Evolutionary conservation across 768 basidiomycete genomes (phyloP).

Genomic region (Termitomyces sp.): DNA sequence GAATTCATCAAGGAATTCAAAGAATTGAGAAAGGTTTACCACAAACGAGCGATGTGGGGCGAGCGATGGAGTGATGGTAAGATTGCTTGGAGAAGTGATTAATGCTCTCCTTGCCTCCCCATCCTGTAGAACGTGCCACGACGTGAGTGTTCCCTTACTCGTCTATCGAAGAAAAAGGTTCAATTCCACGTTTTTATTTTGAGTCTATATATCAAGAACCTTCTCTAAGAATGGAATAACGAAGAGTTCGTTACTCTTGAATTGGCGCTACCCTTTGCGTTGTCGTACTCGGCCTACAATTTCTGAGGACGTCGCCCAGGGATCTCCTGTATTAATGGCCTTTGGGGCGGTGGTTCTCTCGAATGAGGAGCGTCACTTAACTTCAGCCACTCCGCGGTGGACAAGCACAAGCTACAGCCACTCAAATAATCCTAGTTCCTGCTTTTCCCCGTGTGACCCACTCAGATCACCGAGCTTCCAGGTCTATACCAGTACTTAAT

Average conservation of each 20-base stretch:
- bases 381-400: neutral
- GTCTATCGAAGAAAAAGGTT: neutral
- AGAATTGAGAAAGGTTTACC: conserved; percentile 84
- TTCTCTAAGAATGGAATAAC: neutral
- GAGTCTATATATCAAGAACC: neutral
- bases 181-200: neutral
- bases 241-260: neutral
- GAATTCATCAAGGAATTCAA: conserved; percentile 88
- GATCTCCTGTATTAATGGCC: neutral
- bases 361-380: neutral
- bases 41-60: conserved; percentile 89
- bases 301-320: neutral
- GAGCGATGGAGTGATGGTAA: conserved; percentile 84
- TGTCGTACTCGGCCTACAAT: neutral
- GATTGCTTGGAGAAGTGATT: conserved; percentile 81
- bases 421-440: neutral
- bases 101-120: conserved; percentile 4
- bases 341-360: neutral
- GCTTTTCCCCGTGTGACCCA: neutral
- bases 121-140: neutral
- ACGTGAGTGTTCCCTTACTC: neutral
- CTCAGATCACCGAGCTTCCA: neutral
- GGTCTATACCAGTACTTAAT: neutral
- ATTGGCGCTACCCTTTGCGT: neutral
- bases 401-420: neutral